phyloP scores from a whole-genome alignment of 2,329 filamentous ascomycete genomes.

The Alternaria arbusti region DNA sequence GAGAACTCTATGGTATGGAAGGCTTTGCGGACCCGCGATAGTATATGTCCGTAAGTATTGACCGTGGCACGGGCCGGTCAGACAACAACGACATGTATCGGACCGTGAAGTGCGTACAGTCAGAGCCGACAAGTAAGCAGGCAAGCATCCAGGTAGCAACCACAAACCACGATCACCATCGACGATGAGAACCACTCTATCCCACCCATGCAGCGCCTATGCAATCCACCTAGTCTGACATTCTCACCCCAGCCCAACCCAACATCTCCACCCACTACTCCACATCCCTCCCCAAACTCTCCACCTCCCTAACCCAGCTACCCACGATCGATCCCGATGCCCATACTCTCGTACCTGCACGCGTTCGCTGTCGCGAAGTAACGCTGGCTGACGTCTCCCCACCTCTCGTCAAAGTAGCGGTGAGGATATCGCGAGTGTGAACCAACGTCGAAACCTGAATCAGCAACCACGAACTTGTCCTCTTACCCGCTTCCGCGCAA shows the following conservation, averaged over 20 bases:
- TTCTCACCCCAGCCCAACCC: background rate
- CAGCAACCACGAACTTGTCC: background rate
- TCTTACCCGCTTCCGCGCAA: constrained; percentile 1
- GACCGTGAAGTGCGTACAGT: background rate
- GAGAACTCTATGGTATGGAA: background rate
- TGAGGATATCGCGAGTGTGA: too few relatives aligned
- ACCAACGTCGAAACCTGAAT: background rate
- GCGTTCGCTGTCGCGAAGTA: background rate
- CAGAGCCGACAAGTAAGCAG: background rate
- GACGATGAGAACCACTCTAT: background rate
- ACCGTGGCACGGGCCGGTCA: background rate
- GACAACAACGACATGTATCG: background rate
- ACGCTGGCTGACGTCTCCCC: constrained; percentile 1
- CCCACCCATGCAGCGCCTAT: background rate
- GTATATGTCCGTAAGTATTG: background rate
- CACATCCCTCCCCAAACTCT: background rate
- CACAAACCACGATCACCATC: background rate
- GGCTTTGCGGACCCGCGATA: background rate
- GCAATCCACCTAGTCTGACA: background rate
- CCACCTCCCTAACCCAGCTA: background rate
- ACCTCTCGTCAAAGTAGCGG: constrained; percentile 29
- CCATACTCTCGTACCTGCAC: background rate
- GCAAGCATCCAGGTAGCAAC: background rate
- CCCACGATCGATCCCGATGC: background rate
- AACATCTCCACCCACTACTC: background rate